Percentiles rank a stretch among this genome's conserved stretches.
Conservation (phyloP, 2,329 filamentous ascomycete genomes). For the Claviceps pazoutovae region DNA sequence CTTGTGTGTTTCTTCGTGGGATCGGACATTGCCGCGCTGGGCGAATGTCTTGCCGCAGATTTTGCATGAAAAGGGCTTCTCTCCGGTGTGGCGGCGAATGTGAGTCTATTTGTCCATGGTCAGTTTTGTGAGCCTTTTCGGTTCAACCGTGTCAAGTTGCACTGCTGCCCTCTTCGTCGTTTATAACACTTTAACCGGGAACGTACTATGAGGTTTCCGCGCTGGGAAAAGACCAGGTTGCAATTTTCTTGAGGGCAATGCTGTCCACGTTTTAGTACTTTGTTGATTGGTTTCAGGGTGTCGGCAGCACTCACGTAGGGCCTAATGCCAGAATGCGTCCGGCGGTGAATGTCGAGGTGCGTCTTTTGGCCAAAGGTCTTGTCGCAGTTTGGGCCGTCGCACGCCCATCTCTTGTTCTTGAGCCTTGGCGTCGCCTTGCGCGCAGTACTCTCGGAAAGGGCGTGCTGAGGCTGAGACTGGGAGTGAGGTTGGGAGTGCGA, state of each 20-base stretch:
- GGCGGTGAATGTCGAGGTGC: constrained; percentile 77
- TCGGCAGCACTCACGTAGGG: constrained; percentile 55
- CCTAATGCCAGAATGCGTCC: constrained; percentile 79
- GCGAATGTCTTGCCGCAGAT: constrained; percentile 72
- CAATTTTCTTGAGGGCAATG: constrained; percentile 60
- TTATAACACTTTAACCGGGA: too few relatives aligned
- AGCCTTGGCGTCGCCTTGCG: constrained; percentile 14
- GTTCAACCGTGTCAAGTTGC: not conserved
- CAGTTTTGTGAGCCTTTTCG: not conserved
- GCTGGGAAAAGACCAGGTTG: constrained; percentile 70
- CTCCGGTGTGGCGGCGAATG: constrained; percentile 73
- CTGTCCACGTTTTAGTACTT: constrained; percentile 19
- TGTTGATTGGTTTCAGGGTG: not conserved
- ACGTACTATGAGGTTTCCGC: constrained; percentile 74
- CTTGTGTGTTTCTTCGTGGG: constrained; percentile 70
- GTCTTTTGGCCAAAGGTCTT: constrained; percentile 87
- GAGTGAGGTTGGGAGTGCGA: too few relatives aligned
- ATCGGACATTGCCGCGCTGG: constrained; percentile 72
- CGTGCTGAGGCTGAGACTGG: constrained; percentile 16
- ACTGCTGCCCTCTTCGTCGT: not conserved
- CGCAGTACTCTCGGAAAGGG: constrained; percentile 9
- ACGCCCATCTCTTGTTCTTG: constrained; percentile 51
- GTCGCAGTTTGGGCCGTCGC: constrained; percentile 57
- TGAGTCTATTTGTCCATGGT: constrained; percentile 62
- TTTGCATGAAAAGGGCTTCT: constrained; percentile 69